Base-by-base conservation (phyloP, 2,329 filamentous ascomycete genomes). In the Fusarium duplospermum region DNA sequence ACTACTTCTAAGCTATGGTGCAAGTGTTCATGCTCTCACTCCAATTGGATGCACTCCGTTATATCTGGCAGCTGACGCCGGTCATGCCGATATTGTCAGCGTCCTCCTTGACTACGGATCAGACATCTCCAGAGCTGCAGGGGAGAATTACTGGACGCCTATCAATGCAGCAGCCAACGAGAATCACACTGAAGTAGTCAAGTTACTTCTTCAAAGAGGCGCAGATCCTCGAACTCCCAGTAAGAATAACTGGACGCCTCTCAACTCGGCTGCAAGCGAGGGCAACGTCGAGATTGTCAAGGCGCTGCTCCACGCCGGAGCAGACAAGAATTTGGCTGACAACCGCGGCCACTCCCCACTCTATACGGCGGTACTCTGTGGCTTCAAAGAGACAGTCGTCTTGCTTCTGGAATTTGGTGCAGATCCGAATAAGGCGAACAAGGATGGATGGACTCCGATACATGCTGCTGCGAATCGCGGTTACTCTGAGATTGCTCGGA, bases 391-490 rank as follows among this genome's bases (percentile, higher is more conserved):
- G 2, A 40, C 29, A 18, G 58, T 22, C 10, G 29, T 47, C 8
- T 47, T 61, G 20, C 58, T 47, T 14, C 31, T 61, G 0, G 40
- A 61, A 20, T 61, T 47, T 6, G 58, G 58, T 13, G 58, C 58
- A 2, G 20, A 61, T 33, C 58, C 58, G 9, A 47, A 61, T 29
- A 61, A 22, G 16, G n/a, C 58, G 18, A 61, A 61, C 58, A 61
- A 61, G 38, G 35, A 61, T 22, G 58, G 40, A 22, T 47, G 58
- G 58, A 47, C 38, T 9, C 58, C 58, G 38, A 20, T 61, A n/a
- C 58, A 61, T 8, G 24, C 36, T 22, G 58, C 58, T 24, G n/a
- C 58, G n/a, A 61, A 47, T 42, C 58, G 58, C n/a, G 58, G 58
- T 8, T 42, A 61, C 18, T 22, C 29, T 4, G 58, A 61, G 20